Conservation (phyloP, 495 filamentous ascomycete species). For the Podospora pseudopauciseta region DNA sequence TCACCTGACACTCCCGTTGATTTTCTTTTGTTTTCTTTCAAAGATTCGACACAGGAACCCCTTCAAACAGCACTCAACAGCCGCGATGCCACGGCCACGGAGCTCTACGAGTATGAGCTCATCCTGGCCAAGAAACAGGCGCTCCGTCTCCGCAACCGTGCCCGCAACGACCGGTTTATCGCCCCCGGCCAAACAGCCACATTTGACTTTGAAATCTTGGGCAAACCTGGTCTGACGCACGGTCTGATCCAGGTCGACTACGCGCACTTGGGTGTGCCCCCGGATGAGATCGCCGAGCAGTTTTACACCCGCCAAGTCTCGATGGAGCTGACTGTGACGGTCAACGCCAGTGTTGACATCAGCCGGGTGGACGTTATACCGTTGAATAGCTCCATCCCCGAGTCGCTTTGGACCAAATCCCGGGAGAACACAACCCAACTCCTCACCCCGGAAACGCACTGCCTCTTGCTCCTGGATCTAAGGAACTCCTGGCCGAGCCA, state of each 20-base stretch:
- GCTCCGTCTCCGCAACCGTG: slow-evolving; percentile 58
- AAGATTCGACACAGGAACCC: slow-evolving; percentile 77
- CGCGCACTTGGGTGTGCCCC: slow-evolving; percentile 62
- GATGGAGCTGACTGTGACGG: slow-evolving; percentile 79
- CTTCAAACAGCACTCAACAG: slow-evolving; percentile 70
- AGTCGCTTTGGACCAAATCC: slow-evolving; percentile 42
- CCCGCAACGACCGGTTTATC: slow-evolving; percentile 55
- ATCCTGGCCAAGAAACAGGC: slow-evolving; percentile 72
- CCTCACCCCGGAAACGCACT: slow-evolving; percentile 57
- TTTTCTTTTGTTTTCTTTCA: slow-evolving; percentile 80
- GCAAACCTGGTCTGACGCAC: slow-evolving; percentile 79
- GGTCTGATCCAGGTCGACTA: slow-evolving; percentile 83
- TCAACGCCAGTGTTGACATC: slow-evolving; percentile 84
- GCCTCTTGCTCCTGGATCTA: slow-evolving; percentile 76
- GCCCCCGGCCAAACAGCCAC: slow-evolving; percentile 63
- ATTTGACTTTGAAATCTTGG: slow-evolving; percentile 80
- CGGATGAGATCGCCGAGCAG: slow-evolving; percentile 59
- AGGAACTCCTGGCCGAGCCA: slow-evolving; percentile 83
- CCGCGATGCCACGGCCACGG: slow-evolving; percentile 69
- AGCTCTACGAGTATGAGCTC: slow-evolving; percentile 81
- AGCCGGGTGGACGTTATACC: slow-evolving; percentile 74
- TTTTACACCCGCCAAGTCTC: slow-evolving; percentile 84
- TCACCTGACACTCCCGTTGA: slow-evolving; percentile 71
- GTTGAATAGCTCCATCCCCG: slow-evolving; percentile 52
- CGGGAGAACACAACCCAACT: slow-evolving; percentile 24